Percentiles rank a stretch among this genome's conserved stretches.
Conservation (phyloP, 2,329 filamentous ascomycete species). For the Pseudogymnoascus sp. region DNA sequence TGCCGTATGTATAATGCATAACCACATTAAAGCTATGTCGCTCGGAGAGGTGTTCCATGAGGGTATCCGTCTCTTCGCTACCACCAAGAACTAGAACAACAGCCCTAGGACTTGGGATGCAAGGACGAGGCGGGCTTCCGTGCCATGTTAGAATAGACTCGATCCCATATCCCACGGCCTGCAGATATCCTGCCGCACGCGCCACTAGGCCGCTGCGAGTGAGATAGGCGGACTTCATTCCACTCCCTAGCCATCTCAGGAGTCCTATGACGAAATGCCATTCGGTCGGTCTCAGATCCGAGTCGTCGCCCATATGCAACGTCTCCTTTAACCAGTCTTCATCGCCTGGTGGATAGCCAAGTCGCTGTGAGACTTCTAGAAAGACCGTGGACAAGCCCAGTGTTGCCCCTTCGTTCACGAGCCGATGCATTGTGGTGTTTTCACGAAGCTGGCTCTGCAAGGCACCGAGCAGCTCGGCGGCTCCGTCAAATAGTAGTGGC, state of each 20-base stretch:
- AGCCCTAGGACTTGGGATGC: neutral
- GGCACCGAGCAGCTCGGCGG: neutral
- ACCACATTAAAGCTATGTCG: neutral
- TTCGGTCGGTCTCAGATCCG: neutral
- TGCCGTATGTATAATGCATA: neutral
- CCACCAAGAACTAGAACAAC: neutral
- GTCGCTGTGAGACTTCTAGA: neutral
- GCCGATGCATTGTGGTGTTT: neutral
- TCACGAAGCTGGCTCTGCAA: neutral
- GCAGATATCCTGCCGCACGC: neutral
- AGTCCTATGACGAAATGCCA: neutral
- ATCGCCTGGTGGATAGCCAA: neutral
- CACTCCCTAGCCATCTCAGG: neutral
- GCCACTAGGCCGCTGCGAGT: neutral
- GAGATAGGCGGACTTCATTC: neutral
- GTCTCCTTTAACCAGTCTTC: neutral
- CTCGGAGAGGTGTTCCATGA: neutral
- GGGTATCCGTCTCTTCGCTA: neutral
- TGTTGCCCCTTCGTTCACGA: neutral
- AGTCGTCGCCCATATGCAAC: neutral
- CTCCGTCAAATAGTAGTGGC: neutral
- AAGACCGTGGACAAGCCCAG: neutral
- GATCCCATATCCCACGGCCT: neutral
- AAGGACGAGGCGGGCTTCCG: neutral
- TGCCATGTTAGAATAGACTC: neutral